These are phyloP conservation scores for Sclerospora graminicola DNA, from an alignment of 352 stramenopile genomes.

Conservation along the genomic window DNA sequence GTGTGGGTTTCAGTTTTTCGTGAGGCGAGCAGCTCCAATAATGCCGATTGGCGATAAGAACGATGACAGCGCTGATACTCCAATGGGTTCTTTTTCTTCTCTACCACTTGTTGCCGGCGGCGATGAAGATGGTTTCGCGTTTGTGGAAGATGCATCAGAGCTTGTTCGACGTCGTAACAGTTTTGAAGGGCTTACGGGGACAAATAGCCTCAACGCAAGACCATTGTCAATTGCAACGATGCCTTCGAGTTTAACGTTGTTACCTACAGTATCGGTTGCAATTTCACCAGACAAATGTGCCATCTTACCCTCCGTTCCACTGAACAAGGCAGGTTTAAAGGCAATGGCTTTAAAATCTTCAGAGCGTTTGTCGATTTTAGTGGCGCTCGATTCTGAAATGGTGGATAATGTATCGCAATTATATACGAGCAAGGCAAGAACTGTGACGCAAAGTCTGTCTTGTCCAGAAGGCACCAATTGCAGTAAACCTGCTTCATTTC, in stretches of 20 bases:
- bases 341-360: conserved; percentile 67
- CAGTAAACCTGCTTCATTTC: conserved; percentile 47
- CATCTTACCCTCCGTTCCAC: conserved; percentile 43
- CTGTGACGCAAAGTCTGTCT: conserved; percentile 54
- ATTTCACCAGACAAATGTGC: conserved; percentile 33
- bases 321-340: conserved; percentile 63
- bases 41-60: conserved; percentile 2
- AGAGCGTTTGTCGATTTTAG: conserved; percentile 69
- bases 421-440: conserved; percentile 62
- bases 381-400: conserved; percentile 66
- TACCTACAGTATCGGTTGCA: conserved; percentile 44
- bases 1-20: conserved; percentile 62
- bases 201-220: conserved; percentile 25
- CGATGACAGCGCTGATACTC: neutral
- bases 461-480: conserved; percentile 70
- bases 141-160: conserved; percentile 65
- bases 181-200: conserved; percentile 38
- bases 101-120: conserved; percentile 12
- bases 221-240: conserved; percentile 38
- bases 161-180: conserved; percentile 48
- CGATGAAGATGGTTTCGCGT: conserved; percentile 71
- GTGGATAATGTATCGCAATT: conserved; percentile 65
- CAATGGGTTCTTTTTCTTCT: conserved; percentile 1
- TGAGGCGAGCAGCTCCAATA: conserved; percentile 14
- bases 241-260: conserved; percentile 34